Evolutionary conservation across 2,329 filamentous ascomycete genomes (phyloP).

Genomic region (Alternaria consortialis): DNA sequence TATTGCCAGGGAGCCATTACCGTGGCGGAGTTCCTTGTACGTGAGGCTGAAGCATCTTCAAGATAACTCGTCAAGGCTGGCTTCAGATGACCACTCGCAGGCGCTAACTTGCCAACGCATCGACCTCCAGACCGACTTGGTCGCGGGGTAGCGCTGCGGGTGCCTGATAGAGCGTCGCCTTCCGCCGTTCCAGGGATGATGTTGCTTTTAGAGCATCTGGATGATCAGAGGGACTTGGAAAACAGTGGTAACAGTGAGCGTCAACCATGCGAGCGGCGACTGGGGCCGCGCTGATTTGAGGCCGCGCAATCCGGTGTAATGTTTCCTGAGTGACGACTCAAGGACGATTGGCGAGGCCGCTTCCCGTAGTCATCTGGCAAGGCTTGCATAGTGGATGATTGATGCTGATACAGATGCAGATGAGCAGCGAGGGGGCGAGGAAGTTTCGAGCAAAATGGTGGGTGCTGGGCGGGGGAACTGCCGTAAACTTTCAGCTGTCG

Average conservation of each 20-base stretch:
- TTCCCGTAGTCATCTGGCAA: constrained; percentile 29
- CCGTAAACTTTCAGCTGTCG: constrained; percentile 8
- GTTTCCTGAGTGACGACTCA: constrained; percentile 12
- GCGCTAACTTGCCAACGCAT: constrained; percentile 52
- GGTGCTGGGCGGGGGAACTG: background rate
- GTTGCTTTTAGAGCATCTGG: constrained; percentile 46
- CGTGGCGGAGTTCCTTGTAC: constrained; percentile 46
- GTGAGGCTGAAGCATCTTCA: constrained; percentile 48
- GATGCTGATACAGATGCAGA: constrained; percentile 20
- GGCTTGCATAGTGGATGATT: constrained; percentile 27
- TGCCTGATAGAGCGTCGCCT: constrained; percentile 45
- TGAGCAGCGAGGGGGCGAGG: constrained; percentile 8
- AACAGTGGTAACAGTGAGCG: constrained; percentile 18
- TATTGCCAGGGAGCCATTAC: constrained; percentile 51
- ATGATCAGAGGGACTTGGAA: constrained; percentile 32
- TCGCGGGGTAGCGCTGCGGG: constrained; percentile 45
- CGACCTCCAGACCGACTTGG: constrained; percentile 45
- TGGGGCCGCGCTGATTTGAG: constrained; percentile 25
- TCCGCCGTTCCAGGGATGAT: constrained; percentile 29
- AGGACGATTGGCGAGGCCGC: constrained; percentile 25
- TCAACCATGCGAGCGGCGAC: constrained; percentile 9
- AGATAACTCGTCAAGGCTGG: constrained; percentile 34
- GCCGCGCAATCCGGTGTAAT: constrained; percentile 31
- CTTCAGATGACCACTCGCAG: constrained; percentile 50
- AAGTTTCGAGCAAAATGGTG: constrained; percentile 2